Percentiles rank a stretch among this genome's conserved stretches.
phyloP scores from a whole-genome alignment of 768 basidiomycete genomes.

The Leucocoprinus birnbaumii region DNA sequence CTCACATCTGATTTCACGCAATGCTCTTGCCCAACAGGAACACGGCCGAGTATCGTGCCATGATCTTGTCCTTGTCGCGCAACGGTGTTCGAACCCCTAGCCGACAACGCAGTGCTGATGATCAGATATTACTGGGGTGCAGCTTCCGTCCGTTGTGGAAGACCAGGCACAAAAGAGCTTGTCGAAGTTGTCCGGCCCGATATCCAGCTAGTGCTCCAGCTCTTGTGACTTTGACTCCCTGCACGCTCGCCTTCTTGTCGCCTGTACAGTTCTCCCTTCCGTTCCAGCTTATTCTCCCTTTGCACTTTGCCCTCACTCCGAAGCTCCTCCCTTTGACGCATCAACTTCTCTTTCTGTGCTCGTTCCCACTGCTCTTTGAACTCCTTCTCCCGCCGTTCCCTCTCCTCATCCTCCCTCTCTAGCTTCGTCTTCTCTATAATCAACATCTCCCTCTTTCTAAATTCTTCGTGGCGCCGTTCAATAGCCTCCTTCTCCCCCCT shows the following conservation, averaged over 20 bases:
- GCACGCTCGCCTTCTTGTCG: constrained; percentile 15
- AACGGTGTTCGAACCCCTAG: too few relatives aligned
- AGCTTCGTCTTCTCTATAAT: constrained; percentile 7
- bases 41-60: too few relatives aligned
- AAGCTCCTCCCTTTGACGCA: constrained; percentile 8
- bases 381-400: constrained; percentile 12
- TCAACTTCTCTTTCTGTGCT: constrained; percentile 15
- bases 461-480: constrained; percentile 15
- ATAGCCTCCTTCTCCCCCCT: constrained; percentile 17
- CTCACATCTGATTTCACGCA: too few relatives aligned
- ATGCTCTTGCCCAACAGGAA: too few relatives aligned
- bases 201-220: too few relatives aligned
- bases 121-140: too few relatives aligned
- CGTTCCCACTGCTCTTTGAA: constrained; percentile 14
- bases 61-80: too few relatives aligned
- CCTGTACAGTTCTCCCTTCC: constrained; percentile 16
- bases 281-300: constrained; percentile 15
- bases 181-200: too few relatives aligned
- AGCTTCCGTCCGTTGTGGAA: too few relatives aligned
- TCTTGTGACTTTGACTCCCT: too few relatives aligned
- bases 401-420: constrained; percentile 14
- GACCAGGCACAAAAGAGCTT: too few relatives aligned
- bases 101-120: too few relatives aligned
- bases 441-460: constrained; percentile 13
- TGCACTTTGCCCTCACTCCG: constrained; percentile 13